Base-by-base conservation (phyloP, 225 moss, liverwort and hornwort species). In the Sphagnum contortum region DNA sequence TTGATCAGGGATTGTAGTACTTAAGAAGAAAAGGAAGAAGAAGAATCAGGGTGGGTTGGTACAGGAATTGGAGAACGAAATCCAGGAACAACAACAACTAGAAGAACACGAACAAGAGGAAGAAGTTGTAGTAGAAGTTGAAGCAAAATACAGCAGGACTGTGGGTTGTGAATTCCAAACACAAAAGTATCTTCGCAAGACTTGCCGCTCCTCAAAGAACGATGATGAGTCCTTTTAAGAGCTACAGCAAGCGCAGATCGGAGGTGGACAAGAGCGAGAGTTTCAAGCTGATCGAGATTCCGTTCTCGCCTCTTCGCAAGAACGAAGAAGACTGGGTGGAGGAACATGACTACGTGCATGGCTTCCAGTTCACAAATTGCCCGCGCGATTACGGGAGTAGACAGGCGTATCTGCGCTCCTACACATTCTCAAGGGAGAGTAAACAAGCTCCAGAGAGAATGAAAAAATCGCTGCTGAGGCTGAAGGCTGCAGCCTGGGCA, bases 351-450 rank as follows among this genome's bases (percentile, higher is more conserved):
- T 29, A 29, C 29, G 29, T 29, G 29, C 29, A 29, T 29, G 55
- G 62, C 12, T 48, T 29, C 45, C 62, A 68, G 5, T 64, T 58
- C 49, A 2, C 13, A 62, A 58, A 57, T 12, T 64, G 66, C 46
- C 79, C 80, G 69, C 79, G 82, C 56, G 86, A 83, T 60, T 86
- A 86, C 48, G 63, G 73, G 52, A 82, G 82, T 64, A 68, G 86
- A 73, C 86, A 86, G 71, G 79, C 74, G 46, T 86, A 83, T 62
- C 71, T 86, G 72, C 86, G 86, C 52, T 74, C 82, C 50, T 86
- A 83, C 55, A 83, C 80, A 49, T 86, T 86, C 69, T 78, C 82
- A 58, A 76, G 86, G 66, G 72, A 77, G 29, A 72, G 77, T 29
- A 49, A 55, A 9, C 74, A 79, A 46, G 10, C 72, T 55, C 77